Percentiles rank a stretch among this genome's conserved stretches.
Conservation (phyloP, 164 flowering plant genomes). For the Stephania japonica region DNA sequence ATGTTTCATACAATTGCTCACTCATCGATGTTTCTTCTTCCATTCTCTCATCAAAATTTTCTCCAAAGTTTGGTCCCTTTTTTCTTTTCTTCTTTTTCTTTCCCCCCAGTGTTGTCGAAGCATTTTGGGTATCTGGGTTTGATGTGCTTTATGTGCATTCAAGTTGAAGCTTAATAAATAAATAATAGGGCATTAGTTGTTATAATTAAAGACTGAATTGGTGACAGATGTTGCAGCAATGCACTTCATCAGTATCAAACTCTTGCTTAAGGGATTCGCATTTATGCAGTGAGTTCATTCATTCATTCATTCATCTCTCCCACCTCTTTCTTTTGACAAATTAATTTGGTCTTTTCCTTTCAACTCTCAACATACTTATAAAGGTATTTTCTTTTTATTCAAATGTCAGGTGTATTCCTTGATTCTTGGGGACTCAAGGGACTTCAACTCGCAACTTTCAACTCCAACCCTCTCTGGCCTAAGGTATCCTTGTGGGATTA, state of each 20-base stretch:
- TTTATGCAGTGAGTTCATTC: neutral
- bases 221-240: constrained; percentile 3
- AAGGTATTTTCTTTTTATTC: neutral
- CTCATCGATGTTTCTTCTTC: too few relatives aligned
- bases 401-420: constrained; percentile 8
- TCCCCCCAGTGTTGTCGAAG: too few relatives aligned
- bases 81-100: too few relatives aligned
- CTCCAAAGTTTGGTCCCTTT: too few relatives aligned
- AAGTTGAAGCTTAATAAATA: too few relatives aligned
- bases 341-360: neutral
- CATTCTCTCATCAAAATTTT: too few relatives aligned
- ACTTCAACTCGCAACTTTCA: neutral
- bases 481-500: constrained; percentile 6
- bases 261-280: constrained; percentile 3
- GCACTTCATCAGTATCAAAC: neutral
- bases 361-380: neutral
- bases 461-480: constrained; percentile 2
- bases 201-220: neutral
- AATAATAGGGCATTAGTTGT: too few relatives aligned
- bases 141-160: too few relatives aligned
- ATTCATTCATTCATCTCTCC: too few relatives aligned
- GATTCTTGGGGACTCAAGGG: constrained; percentile 1
- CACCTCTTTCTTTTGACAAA: neutral
- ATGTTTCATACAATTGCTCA: too few relatives aligned
- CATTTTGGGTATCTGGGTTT: too few relatives aligned